phyloP scores from a whole-genome alignment of 129 eudicot genomes.

The Centella asiatica region DNA sequence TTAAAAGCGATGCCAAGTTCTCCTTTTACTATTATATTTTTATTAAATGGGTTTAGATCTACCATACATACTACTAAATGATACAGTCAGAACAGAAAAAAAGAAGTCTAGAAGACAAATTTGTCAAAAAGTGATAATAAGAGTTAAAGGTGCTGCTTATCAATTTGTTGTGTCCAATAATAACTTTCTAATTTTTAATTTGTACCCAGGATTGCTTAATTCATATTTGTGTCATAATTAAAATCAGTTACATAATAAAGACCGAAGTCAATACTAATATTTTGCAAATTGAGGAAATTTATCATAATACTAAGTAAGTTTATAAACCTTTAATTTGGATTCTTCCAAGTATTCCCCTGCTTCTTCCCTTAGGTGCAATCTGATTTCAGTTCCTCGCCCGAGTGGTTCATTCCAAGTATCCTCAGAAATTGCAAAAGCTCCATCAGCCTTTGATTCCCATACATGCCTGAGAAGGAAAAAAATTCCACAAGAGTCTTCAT shows the following conservation, averaged over 20 bases:
- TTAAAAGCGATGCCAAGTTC: too few species aligned
- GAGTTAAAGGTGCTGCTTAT: too few species aligned
- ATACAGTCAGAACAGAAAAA: too few species aligned
- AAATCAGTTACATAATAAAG: neutral
- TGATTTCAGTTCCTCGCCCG: constrained; percentile 97
- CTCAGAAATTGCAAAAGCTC: constrained; percentile 90
- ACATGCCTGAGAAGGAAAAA: constrained; percentile 53
- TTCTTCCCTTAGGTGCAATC: constrained; percentile 88
- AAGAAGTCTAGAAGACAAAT: too few species aligned
- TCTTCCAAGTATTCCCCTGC: constrained; percentile 94
- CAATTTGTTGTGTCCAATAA: too few species aligned
- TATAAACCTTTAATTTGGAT: constrained; percentile 61
- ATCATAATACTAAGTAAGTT: neutral
- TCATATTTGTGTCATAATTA: too few species aligned
- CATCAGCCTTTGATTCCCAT: constrained; percentile 99
- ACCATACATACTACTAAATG: too few species aligned
- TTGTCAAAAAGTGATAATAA: too few species aligned
- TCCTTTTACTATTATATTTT: too few species aligned
- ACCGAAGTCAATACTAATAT: neutral
- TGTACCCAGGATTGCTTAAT: too few species aligned
- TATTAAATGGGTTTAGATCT: too few species aligned
- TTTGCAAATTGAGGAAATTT: neutral
- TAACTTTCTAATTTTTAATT: too few species aligned
- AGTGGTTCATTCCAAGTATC: constrained; percentile 89
- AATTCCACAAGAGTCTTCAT: neutral